Base-by-base conservation (phyloP, 2,329 filamentous ascomycete species). In the Lasiodiplodia theobromae region DNA sequence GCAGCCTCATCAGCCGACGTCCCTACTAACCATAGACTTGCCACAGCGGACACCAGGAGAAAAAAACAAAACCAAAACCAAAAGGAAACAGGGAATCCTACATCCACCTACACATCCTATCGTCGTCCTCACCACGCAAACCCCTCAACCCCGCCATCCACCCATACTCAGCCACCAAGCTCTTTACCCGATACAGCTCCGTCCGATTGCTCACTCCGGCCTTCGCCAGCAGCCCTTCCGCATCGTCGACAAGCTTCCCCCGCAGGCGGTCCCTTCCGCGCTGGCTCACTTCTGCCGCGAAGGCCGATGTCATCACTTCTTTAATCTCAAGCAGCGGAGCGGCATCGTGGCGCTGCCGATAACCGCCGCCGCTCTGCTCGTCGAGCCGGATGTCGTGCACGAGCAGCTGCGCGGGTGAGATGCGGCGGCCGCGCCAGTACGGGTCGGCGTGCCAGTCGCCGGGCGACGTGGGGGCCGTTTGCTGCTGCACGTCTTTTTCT, bases 61-160 rank as follows among this genome's bases (percentile, higher is more conserved):
- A 16, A 52, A 28, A 3, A 28, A 3, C 10, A 12, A 10, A 56
- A 8, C 11, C 14, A 34, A 54, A 34, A 34, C 5, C 28, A 28
- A 54, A 3, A 54, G 16, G 5, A 54, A 54, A 16, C 25, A 57
- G 5, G 28, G 28, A 28, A 28, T 1, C 69, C 66, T 67, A 72
- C 69, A 82, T 80, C 81, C 80, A 82, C 23, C 80, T 73, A 69
- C 76, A 79, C 69, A 80, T 80, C 25, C 74, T 70, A 8, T 68
- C 69, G 25, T 73, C 69, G 21, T 74, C 67, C 68, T 82, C 78
- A n/a, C 77, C 73, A 3, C 71, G 71, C 23, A 73, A 69, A 25
- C 78, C 74, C 23, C 81, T 73, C 49, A 82, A 68, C 58, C 75
- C 73, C 40, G 80, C 77, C 71, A 82, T 76, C 81, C 81, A 82